Base-by-base conservation (phyloP, 257 asterid species). In the Dorcoceras hygrometricum region DNA sequence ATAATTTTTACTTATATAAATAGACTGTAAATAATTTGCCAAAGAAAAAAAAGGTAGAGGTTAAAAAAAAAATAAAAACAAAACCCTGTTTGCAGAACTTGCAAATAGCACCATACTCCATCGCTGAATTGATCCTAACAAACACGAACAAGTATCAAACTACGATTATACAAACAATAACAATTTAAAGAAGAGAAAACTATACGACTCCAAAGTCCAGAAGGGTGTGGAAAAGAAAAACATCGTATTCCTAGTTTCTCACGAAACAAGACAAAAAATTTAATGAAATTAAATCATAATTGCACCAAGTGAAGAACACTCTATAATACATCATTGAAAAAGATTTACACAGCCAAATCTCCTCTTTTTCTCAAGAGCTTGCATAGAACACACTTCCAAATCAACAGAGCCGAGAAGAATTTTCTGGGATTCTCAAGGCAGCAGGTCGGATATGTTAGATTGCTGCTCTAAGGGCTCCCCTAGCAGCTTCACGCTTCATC, bases 401-500 rank as follows among this genome's bases (percentile, higher is more conserved):
- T 18, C 54, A 46, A 4, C 54, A 5, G 22, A 14, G 54, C 18
- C 20, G 22, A 46, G 5, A 12, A 39, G n/a, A n/a, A 39, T 39
- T 39, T 39, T 39, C 50, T 46, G 8, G 54, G 54, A 46, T 46
- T 36, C 39, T 32, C 39, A 36, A 36, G 46, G 4, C 1, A 34
- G 12, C 46, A 11, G 9, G 8, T 14, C 16, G 20, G 6, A 43
- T 18, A 46, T 1, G 3, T 18, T 46, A 46, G 56, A 83, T 59
- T 11, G 85, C 86, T 24, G 83, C 77, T 50, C 88, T 77, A 66
- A 80, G 20, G 23, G 82, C 81, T 12, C 83, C 85, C 61, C 88
- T 70, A 14, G 84, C 86, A 48, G 84, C 88, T 50, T 83, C 84
- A 0, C 79, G 81, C 65, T 76, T 83, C 84, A 83, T 80, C 75